Percentiles rank a stretch among this genome's conserved stretches.
phyloP scores from a whole-genome alignment of 768 basidiomycete genomes.

The Hirschioporus abietinus region DNA sequence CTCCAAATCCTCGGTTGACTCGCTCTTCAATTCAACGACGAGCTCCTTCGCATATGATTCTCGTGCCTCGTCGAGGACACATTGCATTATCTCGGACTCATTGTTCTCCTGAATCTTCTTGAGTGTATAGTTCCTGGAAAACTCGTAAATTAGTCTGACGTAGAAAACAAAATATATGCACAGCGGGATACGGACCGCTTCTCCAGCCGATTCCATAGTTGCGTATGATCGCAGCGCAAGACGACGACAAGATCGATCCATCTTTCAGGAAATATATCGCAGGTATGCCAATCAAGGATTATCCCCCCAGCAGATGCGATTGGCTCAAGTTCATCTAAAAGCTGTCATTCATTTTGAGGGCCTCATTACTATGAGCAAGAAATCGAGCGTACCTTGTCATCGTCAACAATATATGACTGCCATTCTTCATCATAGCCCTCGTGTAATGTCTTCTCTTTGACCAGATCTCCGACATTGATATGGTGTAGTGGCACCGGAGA shows the following conservation, averaged over 20 bases:
- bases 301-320: slow-evolving; percentile 64
- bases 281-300: slow-evolving; percentile 93
- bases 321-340: slow-evolving; percentile 84
- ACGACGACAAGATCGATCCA: slow-evolving; percentile 97
- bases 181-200: slow-evolving; percentile 54
- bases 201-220: slow-evolving; percentile 87
- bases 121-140: slow-evolving; percentile 68
- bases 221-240: slow-evolving; percentile 80
- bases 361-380: neutral
- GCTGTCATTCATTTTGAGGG: slow-evolving; percentile 35
- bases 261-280: slow-evolving; percentile 90
- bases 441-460: slow-evolving; percentile 79
- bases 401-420: slow-evolving; percentile 91
- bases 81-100: slow-evolving; percentile 96
- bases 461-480: slow-evolving; percentile 86
- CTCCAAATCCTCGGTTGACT: slow-evolving; percentile 74
- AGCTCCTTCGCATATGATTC: slow-evolving; percentile 83
- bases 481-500: slow-evolving; percentile 68
- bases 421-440: slow-evolving; percentile 90
- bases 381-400: slow-evolving; percentile 72
- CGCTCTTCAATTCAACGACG: slow-evolving; percentile 79
- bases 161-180: slow-evolving; percentile 3
- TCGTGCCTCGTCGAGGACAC: slow-evolving; percentile 83
- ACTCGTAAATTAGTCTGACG: slow-evolving; percentile 6
- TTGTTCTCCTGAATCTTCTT: slow-evolving; percentile 99